phyloP scores from a whole-genome alignment of 768 basidiomycete genomes.

The Dioszegia crocea region DNA sequence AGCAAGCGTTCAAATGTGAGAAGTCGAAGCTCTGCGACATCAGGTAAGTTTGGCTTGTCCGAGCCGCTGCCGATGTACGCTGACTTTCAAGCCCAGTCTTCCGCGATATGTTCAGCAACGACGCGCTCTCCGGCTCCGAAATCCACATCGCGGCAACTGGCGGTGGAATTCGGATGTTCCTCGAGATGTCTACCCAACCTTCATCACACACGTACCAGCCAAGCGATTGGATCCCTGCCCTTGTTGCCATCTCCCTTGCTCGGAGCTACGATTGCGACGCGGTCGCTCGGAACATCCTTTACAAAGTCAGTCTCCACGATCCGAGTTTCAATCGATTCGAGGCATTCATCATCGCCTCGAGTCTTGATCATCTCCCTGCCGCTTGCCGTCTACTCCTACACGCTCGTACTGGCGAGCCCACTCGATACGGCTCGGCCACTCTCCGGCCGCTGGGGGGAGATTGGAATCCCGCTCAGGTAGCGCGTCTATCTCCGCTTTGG shows the following conservation, averaged over 20 bases:
- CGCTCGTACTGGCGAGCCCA: not conserved
- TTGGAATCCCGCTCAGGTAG: not conserved
- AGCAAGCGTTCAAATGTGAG: not conserved
- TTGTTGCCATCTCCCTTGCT: not conserved
- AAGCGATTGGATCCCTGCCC: not conserved
- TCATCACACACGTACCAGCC: too few relatives aligned
- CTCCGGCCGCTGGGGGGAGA: not conserved
- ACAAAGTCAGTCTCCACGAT: not conserved
- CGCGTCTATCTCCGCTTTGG: not conserved
- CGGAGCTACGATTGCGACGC: not conserved
- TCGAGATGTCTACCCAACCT: not conserved
- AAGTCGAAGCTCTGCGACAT: not conserved
- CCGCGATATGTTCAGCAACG: not conserved
- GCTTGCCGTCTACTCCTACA: not conserved
- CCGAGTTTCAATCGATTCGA: not conserved
- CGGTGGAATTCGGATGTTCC: not conserved
- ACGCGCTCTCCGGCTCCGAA: not conserved
- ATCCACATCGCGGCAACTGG: not conserved
- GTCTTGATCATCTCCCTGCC: not conserved
- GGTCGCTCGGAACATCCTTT: not conserved
- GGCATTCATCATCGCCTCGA: not conserved
- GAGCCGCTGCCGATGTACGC: not conserved
- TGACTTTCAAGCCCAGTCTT: not conserved
- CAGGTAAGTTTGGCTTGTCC: not conserved
- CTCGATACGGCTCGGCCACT: not conserved